A percentile compares a stretch with the other conserved stretches of the same genome.
phyloP scores from a whole-genome alignment of 371 early-diverging fungal species.

The Mortierella sp. region DNA sequence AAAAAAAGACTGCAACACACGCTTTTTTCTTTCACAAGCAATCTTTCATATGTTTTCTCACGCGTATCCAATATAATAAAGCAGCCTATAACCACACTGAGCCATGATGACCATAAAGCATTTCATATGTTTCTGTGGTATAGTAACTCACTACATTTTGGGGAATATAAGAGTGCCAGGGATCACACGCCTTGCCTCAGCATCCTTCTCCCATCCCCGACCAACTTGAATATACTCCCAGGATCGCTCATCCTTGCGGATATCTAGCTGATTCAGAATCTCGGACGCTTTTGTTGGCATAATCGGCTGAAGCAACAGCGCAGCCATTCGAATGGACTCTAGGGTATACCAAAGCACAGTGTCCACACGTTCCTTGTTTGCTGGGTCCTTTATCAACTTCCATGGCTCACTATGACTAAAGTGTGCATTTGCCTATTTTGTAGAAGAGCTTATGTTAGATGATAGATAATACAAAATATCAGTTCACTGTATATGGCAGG shows the following conservation, averaged over 20 bases:
- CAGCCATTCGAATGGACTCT: conserved; percentile 83
- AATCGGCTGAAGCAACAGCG: conserved; percentile 85
- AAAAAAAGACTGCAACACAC: too few relatives aligned
- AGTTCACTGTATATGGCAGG: neutral
- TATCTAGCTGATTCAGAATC: conserved; percentile 75
- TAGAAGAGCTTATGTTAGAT: neutral
- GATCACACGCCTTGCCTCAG: conserved; percentile 4
- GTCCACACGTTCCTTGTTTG: conserved; percentile 63
- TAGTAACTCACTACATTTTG: conserved; percentile 5
- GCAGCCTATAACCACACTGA: too few relatives aligned
- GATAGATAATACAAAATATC: neutral
- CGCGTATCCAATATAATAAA: too few relatives aligned
- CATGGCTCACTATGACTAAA: conserved; percentile 86
- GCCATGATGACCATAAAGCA: too few relatives aligned
- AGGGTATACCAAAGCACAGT: conserved; percentile 78
- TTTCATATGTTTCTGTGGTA: neutral
- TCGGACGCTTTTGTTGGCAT: conserved; percentile 84
- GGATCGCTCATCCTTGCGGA: conserved; percentile 63
- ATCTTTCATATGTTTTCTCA: neutral
- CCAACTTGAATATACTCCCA: conserved; percentile 58
- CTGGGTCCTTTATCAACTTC: conserved; percentile 70
- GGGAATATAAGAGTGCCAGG: conserved; percentile 33
- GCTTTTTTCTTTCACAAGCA: neutral
- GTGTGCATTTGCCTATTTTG: conserved; percentile 77
- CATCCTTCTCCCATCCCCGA: conserved; percentile 34